A percentile compares a stretch with the other conserved stretches of the same genome.
Evolutionary conservation across 441 rosid genomes (phyloP).

Genomic region (Syzygium syzygioides): DNA sequence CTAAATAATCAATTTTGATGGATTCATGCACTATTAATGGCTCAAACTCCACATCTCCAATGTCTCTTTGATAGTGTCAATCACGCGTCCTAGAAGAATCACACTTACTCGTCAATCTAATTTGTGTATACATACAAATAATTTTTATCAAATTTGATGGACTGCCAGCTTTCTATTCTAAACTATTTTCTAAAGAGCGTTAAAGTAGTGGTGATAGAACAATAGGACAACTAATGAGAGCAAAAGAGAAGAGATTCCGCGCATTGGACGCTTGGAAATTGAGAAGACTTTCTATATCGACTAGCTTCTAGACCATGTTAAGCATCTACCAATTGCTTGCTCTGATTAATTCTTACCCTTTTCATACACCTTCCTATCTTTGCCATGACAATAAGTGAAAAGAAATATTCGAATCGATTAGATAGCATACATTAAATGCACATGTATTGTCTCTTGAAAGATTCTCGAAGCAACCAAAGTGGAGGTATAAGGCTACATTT

Average conservation of each 20-base stretch:
- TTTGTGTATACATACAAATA: accelerated
- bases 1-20: too few species aligned
- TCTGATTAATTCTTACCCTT: neutral
- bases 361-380: neutral
- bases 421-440: neutral
- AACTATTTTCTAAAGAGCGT: neutral
- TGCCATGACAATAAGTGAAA: neutral
- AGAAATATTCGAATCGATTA: neutral
- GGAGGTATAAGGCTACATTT: too few species aligned
- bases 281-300: too few species aligned
- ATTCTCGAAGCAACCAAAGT: too few species aligned
- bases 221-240: neutral
- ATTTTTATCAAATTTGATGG: neutral
- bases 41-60: too few species aligned
- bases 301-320: too few species aligned
- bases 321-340: neutral
- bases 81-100: neutral
- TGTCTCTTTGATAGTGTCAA: neutral
- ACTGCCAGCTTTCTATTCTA: neutral
- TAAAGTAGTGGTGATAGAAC: neutral
- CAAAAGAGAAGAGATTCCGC: too few species aligned
- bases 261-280: too few species aligned
- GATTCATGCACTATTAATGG: too few species aligned
- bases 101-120: neutral
- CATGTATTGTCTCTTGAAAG: too few species aligned